A percentile compares a stretch with the other conserved stretches of the same genome.
phyloP scores from a whole-genome alignment of 1,284 basidiomycete species.

The Ustanciosporium gigantosporum region DNA sequence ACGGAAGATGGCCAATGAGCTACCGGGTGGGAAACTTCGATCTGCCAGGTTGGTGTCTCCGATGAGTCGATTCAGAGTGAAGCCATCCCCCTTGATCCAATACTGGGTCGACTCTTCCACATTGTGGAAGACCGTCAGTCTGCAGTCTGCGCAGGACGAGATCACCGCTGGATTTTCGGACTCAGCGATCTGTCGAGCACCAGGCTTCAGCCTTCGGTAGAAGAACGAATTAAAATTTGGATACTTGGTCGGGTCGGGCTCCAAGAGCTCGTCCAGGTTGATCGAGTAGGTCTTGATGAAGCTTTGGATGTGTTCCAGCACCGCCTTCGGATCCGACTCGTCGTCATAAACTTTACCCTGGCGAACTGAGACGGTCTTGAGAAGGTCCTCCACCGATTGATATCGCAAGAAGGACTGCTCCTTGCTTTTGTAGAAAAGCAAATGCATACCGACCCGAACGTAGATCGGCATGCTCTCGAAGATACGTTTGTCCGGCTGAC shows the following conservation, averaged over 20 bases:
- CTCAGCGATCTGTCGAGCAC: slow-evolving; percentile 75
- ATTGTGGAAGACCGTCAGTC: slow-evolving; percentile 87
- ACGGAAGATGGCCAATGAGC: slow-evolving; percentile 70
- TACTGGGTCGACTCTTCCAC: slow-evolving; percentile 80
- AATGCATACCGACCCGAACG: slow-evolving; percentile 84
- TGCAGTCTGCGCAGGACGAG: slow-evolving; percentile 88
- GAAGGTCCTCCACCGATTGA: slow-evolving; percentile 82
- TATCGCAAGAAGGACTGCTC: slow-evolving; percentile 85
- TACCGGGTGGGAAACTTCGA: slow-evolving; percentile 38
- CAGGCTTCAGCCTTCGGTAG: slow-evolving; percentile 84
- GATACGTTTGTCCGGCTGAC: slow-evolving; percentile 34
- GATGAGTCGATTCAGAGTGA: slow-evolving; percentile 77
- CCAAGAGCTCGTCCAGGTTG: slow-evolving; percentile 77
- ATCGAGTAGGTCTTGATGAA: slow-evolving; percentile 92
- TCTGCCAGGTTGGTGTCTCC: slow-evolving; percentile 66
- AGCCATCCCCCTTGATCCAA: slow-evolving; percentile 98
- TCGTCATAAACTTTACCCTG: slow-evolving; percentile 66
- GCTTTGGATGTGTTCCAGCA: slow-evolving; percentile 77
- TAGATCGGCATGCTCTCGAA: slow-evolving; percentile 77
- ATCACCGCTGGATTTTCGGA: slow-evolving; percentile 76
- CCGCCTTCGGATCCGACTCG: slow-evolving; percentile 86
- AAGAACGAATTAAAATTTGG: slow-evolving; percentile 90
- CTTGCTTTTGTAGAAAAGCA: slow-evolving; percentile 95
- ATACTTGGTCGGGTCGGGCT: slow-evolving; percentile 68
- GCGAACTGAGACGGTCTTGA: slow-evolving; percentile 33